Base-by-base conservation (phyloP, 257 asterid genomes). In the Capsicum rhomboideum region DNA sequence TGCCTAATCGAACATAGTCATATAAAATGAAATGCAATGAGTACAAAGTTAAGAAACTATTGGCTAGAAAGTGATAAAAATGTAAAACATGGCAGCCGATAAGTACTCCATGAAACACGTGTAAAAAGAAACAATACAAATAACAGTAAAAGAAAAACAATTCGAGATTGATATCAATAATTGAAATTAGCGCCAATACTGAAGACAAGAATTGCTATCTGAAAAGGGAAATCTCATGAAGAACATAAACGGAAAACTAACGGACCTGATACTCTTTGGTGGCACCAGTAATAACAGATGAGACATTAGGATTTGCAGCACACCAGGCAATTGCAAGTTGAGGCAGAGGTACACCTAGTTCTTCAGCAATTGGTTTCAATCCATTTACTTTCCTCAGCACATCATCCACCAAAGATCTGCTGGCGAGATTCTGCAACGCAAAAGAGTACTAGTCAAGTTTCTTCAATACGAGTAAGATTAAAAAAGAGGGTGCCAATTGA, bases 321-420 rank as follows among this genome's bases (percentile, higher is more conserved):
- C 99, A 97, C 99, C 99, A 97, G 16, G 98, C 99, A 85, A 97
- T 93, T 26, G 99, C 97, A 67, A 97, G 96, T 88, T 95, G 99
- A 75, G 98, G 86, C 53, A 95, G 84, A 88, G 98, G 87, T 86
- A 95, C 99, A 2, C 94, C 98, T 26, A 95, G 90, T 88, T 93
- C 97, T 8, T 92, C 93, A 1, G 99, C 99, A 82, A 97, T 95
- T 44, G 99, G 99, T 85, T 90, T 93, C 89, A 96, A 56, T 72
- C 92, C 92, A 21, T 89, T 88, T 59, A 94, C 98, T 89, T 94
- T 96, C 92, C 50, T 92, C 88, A 95, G 86, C 84, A 91, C 94
- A 80, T 97, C 99, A 80, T 95, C 97, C 79, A 92, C 97, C 94
- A 97, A 86, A 26, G 99, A 90, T 88, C 99, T 90, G 88, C 83